These are phyloP conservation scores for Coniophora puteana DNA, from an alignment of 1,284 basidiomycete species.

Conservation along the genomic window DNA sequence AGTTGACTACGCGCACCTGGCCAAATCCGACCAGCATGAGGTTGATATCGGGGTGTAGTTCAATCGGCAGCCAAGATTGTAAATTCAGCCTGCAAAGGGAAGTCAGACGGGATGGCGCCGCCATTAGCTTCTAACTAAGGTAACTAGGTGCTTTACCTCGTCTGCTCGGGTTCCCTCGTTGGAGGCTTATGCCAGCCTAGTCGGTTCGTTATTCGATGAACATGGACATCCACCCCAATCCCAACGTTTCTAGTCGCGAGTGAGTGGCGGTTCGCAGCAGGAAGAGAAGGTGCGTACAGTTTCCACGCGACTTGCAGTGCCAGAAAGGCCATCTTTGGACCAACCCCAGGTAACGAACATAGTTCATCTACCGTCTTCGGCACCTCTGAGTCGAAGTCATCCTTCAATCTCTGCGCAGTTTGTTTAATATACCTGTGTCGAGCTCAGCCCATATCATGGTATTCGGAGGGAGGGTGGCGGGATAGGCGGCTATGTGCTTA, in stretches of 20 bases:
- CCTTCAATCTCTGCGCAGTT: slow-evolving; percentile 62
- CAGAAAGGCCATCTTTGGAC: slow-evolving; percentile 92
- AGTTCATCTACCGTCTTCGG: slow-evolving; percentile 86
- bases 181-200: slow-evolving; percentile 86
- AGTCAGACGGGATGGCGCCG: not conserved
- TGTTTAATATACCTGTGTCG: slow-evolving; percentile 65
- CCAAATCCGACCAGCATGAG: slow-evolving; percentile 90
- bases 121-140: not conserved
- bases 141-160: slow-evolving; percentile 46
- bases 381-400: slow-evolving; percentile 76
- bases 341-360: slow-evolving; percentile 82
- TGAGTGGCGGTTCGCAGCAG: slow-evolving; percentile 1
- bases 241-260: slow-evolving; percentile 69
- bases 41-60: slow-evolving; percentile 82
- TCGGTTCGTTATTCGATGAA: slow-evolving; percentile 92
- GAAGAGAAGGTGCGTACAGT: slow-evolving; percentile 44
- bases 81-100: slow-evolving; percentile 65
- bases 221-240: slow-evolving; percentile 95
- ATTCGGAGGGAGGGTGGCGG: no score
- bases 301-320: slow-evolving; percentile 85
- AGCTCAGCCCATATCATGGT: not conserved
- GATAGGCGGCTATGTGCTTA: slow-evolving; percentile 37
- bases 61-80: slow-evolving; percentile 86
- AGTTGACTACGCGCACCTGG: slow-evolving; percentile 50
- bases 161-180: slow-evolving; percentile 87